Conservation (phyloP, 495 filamentous ascomycete genomes). For the Trypethelium eluteriae region DNA sequence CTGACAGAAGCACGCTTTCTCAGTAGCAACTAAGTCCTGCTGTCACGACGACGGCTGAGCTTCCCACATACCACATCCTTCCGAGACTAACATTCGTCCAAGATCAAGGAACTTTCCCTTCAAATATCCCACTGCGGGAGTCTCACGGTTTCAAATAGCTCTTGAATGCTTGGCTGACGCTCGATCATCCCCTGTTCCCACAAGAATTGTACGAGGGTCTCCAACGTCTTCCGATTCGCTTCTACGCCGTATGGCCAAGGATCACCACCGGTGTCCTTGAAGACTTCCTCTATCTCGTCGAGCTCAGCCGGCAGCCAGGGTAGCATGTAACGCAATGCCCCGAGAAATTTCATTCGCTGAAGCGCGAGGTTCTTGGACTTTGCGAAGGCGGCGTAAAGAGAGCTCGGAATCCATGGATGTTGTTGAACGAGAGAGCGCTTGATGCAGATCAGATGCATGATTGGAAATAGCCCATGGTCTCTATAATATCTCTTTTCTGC, state of each 20-base stretch:
- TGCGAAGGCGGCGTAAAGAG: constrained; percentile 34
- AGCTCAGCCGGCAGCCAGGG: constrained; percentile 34
- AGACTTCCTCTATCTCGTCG: constrained; percentile 35
- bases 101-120: neutral
- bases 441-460: constrained; percentile 40
- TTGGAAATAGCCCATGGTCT: constrained; percentile 38
- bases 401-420: constrained; percentile 17
- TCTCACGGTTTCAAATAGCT: constrained; percentile 31
- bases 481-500: constrained; percentile 37
- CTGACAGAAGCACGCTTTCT: no score
- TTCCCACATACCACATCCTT: no score
- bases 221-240: constrained; percentile 32
- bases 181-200: constrained; percentile 35
- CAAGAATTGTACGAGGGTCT: constrained; percentile 30
- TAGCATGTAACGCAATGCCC: constrained; percentile 35
- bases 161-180: constrained; percentile 25
- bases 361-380: constrained; percentile 34
- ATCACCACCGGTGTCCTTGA: constrained; percentile 27
- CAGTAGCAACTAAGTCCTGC: no score
- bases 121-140: constrained; percentile 7
- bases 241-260: constrained; percentile 36
- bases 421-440: constrained; percentile 31
- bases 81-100: no score
- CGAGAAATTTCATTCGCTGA: constrained; percentile 24
- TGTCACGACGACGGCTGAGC: no score